Base-by-base conservation (phyloP, 495 filamentous ascomycete species). In the Xanthoparmelia taractica region DNA sequence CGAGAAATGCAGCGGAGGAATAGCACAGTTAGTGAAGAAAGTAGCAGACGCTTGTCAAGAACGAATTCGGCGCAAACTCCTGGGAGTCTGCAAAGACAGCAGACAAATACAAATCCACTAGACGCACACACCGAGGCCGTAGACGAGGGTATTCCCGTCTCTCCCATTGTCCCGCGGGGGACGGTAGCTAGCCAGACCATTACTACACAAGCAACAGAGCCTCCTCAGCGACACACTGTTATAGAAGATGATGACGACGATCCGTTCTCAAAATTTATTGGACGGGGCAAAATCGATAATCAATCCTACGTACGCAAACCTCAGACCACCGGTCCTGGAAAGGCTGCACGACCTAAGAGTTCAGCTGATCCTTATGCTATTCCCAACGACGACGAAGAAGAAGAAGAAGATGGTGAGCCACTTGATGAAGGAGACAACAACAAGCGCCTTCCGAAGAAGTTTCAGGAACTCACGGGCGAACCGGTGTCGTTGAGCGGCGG, bases 1-100 rank as follows among this genome's bases (percentile, higher is more conserved):
- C 69, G 70, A 57, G 68, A 73, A 34, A 56, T 64, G 27, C 73
- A 78, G 59, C 58, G 66, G 25, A 63, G 67, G 45, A 60, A 71
- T 38, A 70, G 70, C 11, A 73, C 55, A 34, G 23, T 70, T 43
- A 72, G 69, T 25, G 65, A 68, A 27, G 68, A 69, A 57, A 67
- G 68, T 38, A 65, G 54, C 8, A 58, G 63, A 37, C 65, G 67
- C 18, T 40, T 70, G 41, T 66, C 66, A 36, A 68, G 69, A 45
- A 43, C 63, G 27, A 58, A 62, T 23, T 67, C 69, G 50, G 65
- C 34, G 15, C 63, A 65, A 57, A 67, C 68, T 13, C 63, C 62
- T 33, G 68, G 65, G 23, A 62, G 61, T 52, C 40, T 67, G 45
- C 56, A 48, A 36, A 64, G 59, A 45, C 50, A 54, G 50, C 50